A percentile compares a stretch with the other conserved stretches of the same genome.
Evolutionary conservation across 305 asterid genomes (phyloP).

Genomic region (Rubia peregrina): DNA sequence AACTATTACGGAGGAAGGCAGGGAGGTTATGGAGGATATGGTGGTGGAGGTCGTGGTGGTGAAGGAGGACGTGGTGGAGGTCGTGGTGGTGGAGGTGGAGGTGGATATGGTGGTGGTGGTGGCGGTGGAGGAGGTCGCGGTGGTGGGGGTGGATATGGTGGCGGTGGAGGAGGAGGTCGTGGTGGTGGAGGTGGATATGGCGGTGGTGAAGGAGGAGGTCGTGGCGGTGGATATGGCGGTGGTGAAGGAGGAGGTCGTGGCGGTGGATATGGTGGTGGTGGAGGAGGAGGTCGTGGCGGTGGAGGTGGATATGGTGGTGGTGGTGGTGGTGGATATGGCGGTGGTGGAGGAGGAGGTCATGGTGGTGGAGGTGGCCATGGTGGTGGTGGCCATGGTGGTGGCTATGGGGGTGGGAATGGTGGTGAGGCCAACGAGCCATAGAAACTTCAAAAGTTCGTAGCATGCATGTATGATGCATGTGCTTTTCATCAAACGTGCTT

Average conservation of each 20-base stretch:
- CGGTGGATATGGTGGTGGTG: neutral
- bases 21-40: neutral
- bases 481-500: neutral
- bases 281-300: neutral
- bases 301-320: neutral
- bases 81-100: neutral
- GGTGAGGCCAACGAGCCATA: neutral
- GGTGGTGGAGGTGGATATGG: neutral
- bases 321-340: neutral
- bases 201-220: neutral
- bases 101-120: neutral
- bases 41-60: neutral
- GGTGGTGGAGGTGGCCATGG: neutral
- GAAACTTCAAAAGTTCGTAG: neutral
- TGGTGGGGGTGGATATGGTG: neutral
- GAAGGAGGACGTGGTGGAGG: neutral
- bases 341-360: neutral
- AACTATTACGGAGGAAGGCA: neutral
- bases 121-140: neutral
- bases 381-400: neutral
- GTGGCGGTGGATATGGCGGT: neutral
- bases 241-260: too few relatives aligned
- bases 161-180: neutral
- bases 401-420: neutral
- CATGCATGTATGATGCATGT: neutral